These are phyloP conservation scores for Tolypocladium paradoxum DNA, from an alignment of 2,329 filamentous ascomycete species.

Conservation along the genomic window DNA sequence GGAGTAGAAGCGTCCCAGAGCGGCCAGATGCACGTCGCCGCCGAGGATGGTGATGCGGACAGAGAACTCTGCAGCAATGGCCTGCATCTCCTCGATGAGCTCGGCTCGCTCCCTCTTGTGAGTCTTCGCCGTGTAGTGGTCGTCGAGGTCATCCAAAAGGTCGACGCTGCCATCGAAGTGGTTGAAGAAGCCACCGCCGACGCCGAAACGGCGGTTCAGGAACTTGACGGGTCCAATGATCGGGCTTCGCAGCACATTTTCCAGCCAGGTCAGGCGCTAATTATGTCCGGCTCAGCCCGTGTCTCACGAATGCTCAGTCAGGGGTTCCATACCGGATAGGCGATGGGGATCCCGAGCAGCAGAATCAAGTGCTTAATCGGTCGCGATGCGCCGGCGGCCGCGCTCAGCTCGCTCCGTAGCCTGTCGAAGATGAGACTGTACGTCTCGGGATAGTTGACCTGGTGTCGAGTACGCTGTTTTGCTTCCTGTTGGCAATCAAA, in stretches of 20 bases:
- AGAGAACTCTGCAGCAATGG: conserved; percentile 74
- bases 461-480: conserved; percentile 65
- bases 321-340: conserved; percentile 55
- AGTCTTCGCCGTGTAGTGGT: conserved; percentile 87
- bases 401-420: conserved; percentile 61
- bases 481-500: not conserved
- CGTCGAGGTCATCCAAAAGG: conserved; percentile 83
- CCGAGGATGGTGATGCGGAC: conserved; percentile 85
- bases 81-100: conserved; percentile 72
- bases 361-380: conserved; percentile 85
- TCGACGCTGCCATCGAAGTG: conserved; percentile 90
- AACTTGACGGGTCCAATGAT: conserved; percentile 83
- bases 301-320: not conserved
- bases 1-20: conserved; percentile 88
- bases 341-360: conserved; percentile 76
- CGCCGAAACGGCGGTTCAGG: conserved; percentile 78
- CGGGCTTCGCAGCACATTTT: conserved; percentile 81
- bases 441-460: conserved; percentile 89
- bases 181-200: conserved; percentile 81
- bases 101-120: conserved; percentile 81
- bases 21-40: conserved; percentile 87
- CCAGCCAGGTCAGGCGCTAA: conserved; percentile 90
- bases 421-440: conserved; percentile 76
- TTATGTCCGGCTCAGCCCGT: conserved; percentile 6
- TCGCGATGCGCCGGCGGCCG: conserved; percentile 52